Evolutionary conservation across 2,329 filamentous ascomycete genomes (phyloP).

Genomic region (Verticillium albo-atrum): DNA sequence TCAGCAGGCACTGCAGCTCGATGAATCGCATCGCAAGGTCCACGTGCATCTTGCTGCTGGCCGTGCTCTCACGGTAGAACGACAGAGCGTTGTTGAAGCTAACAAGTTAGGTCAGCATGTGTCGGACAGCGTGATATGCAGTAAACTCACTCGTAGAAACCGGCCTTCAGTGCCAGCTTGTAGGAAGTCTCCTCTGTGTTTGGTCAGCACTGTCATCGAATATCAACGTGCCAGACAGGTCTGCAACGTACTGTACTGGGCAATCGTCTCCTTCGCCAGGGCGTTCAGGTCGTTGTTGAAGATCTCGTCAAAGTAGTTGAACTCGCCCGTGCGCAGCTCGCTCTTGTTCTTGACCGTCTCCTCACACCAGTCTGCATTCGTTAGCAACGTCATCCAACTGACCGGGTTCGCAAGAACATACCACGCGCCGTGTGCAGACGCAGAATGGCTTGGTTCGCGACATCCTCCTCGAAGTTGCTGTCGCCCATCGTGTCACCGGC

Average conservation of each 20-base stretch:
- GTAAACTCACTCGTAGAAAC: conserved; percentile 43
- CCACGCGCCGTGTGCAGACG: conserved; percentile 54
- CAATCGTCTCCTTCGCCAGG: conserved; percentile 71
- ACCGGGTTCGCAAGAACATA: conserved; percentile 1
- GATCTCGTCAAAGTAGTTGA: conserved; percentile 80
- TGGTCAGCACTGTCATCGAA: neutral
- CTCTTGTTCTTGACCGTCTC: conserved; percentile 69
- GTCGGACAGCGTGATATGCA: neutral
- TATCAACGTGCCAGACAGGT: no score
- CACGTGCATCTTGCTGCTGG: conserved; percentile 81
- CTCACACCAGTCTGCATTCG: conserved; percentile 80
- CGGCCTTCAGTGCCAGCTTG: conserved; percentile 79
- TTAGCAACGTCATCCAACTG: neutral
- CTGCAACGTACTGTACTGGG: conserved; percentile 60
- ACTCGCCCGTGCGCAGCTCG: conserved; percentile 70
- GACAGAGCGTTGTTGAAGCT: conserved; percentile 76
- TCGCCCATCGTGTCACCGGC: conserved; percentile 92
- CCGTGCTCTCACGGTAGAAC: conserved; percentile 81
- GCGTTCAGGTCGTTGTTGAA: conserved; percentile 93
- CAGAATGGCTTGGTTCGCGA: conserved; percentile 87
- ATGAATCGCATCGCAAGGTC: conserved; percentile 77
- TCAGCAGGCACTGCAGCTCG: conserved; percentile 77
- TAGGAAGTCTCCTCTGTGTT: conserved; percentile 9
- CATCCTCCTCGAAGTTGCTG: conserved; percentile 94
- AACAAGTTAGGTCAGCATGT: conserved; percentile 6